A percentile compares a stretch with the other conserved stretches of the same genome.
phyloP scores from a whole-genome alignment of 2,329 filamentous ascomycete genomes.

The Domatiomyces catenatus region DNA sequence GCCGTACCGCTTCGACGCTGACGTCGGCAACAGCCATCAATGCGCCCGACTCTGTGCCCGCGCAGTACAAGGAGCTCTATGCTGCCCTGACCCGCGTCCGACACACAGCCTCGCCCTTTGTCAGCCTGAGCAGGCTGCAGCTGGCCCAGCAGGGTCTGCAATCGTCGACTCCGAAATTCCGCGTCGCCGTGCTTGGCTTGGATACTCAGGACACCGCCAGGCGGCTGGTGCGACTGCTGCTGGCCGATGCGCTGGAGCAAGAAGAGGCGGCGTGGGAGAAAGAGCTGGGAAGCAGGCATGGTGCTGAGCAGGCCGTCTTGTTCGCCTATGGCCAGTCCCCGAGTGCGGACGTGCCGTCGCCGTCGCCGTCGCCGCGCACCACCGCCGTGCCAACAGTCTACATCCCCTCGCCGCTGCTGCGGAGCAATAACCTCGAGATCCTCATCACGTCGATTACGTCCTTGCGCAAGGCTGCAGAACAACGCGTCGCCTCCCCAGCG shows the following conservation, averaged over 20 bases:
- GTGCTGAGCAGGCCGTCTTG: conserved; percentile 45
- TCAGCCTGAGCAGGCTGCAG: conserved; percentile 44
- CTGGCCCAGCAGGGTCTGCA: conserved; percentile 44
- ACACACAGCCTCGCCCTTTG: conserved; percentile 37
- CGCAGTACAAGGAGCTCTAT: conserved; percentile 38
- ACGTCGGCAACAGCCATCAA: conserved; percentile 40
- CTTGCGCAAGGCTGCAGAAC: conserved; percentile 7
- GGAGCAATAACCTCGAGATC: conserved; percentile 43
- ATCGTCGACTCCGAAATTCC: conserved; percentile 36
- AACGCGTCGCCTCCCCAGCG: conserved; percentile 12
- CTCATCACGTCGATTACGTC: conserved; percentile 36
- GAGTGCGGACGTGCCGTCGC: conserved; percentile 30
- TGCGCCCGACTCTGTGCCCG: conserved; percentile 37
- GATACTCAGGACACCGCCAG: conserved; percentile 36
- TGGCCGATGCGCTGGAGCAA: conserved; percentile 53
- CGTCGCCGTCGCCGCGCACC: too few relatives aligned
- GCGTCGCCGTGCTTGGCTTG: conserved; percentile 42
- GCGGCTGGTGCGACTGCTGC: conserved; percentile 50
- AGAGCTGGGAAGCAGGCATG: conserved; percentile 37
- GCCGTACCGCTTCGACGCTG: conserved; percentile 22
- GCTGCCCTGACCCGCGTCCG: conserved; percentile 37
- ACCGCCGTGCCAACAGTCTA: conserved; percentile 39
- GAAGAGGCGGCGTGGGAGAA: conserved; percentile 52
- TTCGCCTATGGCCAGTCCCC: conserved; percentile 42
- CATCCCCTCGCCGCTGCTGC: conserved; percentile 41